Percentiles rank a stretch among this genome's conserved stretches.
Evolutionary conservation across 257 asterid species (phyloP).

Genomic region (Salvia splendens): DNA sequence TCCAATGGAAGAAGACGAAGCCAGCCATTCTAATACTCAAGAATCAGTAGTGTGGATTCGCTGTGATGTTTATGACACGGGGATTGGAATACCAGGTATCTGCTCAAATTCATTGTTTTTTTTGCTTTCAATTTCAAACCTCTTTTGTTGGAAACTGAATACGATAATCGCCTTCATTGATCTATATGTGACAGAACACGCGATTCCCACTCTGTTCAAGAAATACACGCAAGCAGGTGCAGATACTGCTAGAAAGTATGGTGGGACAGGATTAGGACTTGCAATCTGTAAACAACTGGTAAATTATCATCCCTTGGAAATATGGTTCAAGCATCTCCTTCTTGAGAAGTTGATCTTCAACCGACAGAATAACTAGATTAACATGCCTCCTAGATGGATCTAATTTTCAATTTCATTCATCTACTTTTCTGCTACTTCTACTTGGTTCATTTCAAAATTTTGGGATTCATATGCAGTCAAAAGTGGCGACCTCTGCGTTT

Average conservation of each 20-base stretch:
- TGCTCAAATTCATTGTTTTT: constrained; percentile 4
- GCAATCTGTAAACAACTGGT: constrained; percentile 95
- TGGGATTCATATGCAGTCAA: constrained; percentile 9
- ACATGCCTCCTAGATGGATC: not conserved
- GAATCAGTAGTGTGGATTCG: constrained; percentile 77
- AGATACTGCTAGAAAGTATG: constrained; percentile 90
- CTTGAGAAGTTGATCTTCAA: not conserved
- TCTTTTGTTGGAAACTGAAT: not conserved
- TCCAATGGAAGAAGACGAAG: constrained; percentile 44
- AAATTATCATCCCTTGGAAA: constrained; percentile 2
- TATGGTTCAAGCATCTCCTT: not conserved
- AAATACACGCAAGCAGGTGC: constrained; percentile 91
- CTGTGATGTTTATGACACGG: constrained; percentile 85
- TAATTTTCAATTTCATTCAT: not conserved
- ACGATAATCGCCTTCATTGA: not conserved
- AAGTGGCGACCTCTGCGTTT: not conserved
- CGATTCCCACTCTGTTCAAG: constrained; percentile 76
- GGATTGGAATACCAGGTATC: constrained; percentile 93
- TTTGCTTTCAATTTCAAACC: not conserved
- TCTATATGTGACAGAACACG: constrained; percentile 53
- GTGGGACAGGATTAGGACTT: constrained; percentile 90
- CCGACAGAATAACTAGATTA: not conserved
- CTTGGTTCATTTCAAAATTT: not conserved
- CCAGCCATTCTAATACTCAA: constrained; percentile 31
- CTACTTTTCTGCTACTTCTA: not conserved